A percentile compares a stretch with the other conserved stretches of the same genome.
Evolutionary conservation across 1,284 basidiomycete genomes (phyloP).

Genomic region (Rhodotorula mucilaginosa): DNA sequence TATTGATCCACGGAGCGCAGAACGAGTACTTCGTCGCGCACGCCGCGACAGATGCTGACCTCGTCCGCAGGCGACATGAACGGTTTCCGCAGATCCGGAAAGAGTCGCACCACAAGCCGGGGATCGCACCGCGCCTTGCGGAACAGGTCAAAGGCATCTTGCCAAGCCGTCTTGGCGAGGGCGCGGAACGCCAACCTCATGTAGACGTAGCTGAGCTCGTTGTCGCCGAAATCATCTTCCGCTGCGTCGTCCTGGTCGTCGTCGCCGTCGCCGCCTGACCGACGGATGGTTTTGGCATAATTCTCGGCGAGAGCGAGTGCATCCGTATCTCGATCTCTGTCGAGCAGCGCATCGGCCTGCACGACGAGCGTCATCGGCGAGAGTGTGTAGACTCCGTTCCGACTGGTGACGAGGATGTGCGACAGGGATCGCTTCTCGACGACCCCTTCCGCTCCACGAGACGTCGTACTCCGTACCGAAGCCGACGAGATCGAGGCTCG

Average conservation of each 20-base stretch:
- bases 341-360: conserved; percentile 67
- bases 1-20: conserved; percentile 67
- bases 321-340: conserved; percentile 64
- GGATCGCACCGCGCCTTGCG: conserved; percentile 71
- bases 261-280: neutral
- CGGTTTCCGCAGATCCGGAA: conserved; percentile 63
- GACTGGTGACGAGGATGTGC: conserved; percentile 60
- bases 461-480: neutral
- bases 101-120: conserved; percentile 69
- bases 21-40: conserved; percentile 63
- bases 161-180: conserved; percentile 68
- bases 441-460: no score
- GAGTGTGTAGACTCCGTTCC: conserved; percentile 64
- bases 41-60: conserved; percentile 64
- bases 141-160: conserved; percentile 70
- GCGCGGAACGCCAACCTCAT: conserved; percentile 72
- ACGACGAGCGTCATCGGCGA: conserved; percentile 69
- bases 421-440: conserved; percentile 46
- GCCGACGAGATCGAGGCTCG: conserved; percentile 7
- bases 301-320: conserved; percentile 63
- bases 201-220: conserved; percentile 70
- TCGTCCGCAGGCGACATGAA: conserved; percentile 49
- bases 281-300: conserved; percentile 46
- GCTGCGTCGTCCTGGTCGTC: neutral
- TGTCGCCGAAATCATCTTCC: conserved; percentile 52